These are phyloP conservation scores for Exobasidium cylindrosporum DNA, from an alignment of 1,284 basidiomycete genomes.

Conservation along the genomic window DNA sequence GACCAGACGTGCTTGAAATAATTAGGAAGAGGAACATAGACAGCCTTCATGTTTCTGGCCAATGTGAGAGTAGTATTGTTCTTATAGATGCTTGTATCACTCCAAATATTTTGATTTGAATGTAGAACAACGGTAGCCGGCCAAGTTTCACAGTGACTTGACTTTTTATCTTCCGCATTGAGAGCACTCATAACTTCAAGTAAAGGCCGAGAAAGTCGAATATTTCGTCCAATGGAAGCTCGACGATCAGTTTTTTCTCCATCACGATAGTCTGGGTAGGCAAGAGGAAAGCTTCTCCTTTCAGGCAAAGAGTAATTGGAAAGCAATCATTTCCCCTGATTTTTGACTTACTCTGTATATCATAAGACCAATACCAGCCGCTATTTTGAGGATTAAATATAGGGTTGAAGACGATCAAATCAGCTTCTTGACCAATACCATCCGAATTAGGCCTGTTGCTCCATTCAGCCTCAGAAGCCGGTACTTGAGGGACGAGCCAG, in stretches of 20 bases:
- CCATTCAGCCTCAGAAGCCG: slow-evolving; percentile 43
- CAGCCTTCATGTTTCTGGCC: slow-evolving; percentile 49
- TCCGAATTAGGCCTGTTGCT: slow-evolving; percentile 20
- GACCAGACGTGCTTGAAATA: slow-evolving; percentile 53
- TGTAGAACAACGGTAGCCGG: slow-evolving; percentile 52
- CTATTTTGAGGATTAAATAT: slow-evolving; percentile 51
- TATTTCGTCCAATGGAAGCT: slow-evolving; percentile 54
- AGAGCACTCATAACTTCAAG: slow-evolving; percentile 52
- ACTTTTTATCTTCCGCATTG: slow-evolving; percentile 51
- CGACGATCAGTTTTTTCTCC: slow-evolving; percentile 42
- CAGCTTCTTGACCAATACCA: slow-evolving; percentile 46
- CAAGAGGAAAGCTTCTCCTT: not conserved
- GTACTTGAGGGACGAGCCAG: slow-evolving; percentile 48
- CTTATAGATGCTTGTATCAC: slow-evolving; percentile 43
- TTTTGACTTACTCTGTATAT: slow-evolving; percentile 36
- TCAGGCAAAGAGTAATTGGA: no score
- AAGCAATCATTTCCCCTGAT: not conserved
- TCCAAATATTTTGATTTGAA: slow-evolving; percentile 46
- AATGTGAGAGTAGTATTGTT: slow-evolving; percentile 29
- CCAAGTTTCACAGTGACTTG: slow-evolving; percentile 51
- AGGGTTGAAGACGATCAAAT: slow-evolving; percentile 51
- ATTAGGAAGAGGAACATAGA: slow-evolving; percentile 51
- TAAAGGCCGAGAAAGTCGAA: slow-evolving; percentile 48
- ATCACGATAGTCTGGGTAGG: slow-evolving; percentile 32
- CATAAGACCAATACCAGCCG: slow-evolving; percentile 54